Evolutionary conservation across 2,329 filamentous ascomycete species (phyloP).

Genomic region (Aspergillus felis): DNA sequence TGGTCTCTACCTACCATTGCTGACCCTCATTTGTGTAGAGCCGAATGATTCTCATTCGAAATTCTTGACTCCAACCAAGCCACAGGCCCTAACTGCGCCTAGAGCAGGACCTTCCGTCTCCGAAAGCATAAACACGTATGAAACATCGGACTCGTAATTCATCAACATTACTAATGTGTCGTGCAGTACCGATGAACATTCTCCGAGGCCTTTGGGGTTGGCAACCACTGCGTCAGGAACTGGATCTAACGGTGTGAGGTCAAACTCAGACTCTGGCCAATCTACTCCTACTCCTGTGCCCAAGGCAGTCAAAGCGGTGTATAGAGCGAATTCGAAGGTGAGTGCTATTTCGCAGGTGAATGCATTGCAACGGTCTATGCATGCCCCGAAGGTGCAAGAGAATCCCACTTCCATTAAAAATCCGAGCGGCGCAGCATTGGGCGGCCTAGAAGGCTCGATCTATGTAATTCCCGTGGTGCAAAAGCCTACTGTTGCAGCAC

Average conservation of each 20-base stretch:
- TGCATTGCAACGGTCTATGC: slow-evolving; percentile 5
- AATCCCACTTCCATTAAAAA: background rate
- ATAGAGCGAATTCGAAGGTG: background rate
- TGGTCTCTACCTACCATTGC: background rate
- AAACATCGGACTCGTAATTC: background rate
- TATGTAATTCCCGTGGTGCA: slow-evolving; percentile 3
- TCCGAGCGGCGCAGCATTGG: background rate
- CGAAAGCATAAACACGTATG: background rate
- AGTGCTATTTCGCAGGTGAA: background rate
- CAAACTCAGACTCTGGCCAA: background rate
- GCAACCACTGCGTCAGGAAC: background rate
- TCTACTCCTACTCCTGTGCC: background rate
- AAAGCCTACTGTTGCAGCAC: slow-evolving; percentile 1
- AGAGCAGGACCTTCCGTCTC: background rate
- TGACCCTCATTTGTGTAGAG: background rate
- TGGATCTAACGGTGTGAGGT: background rate
- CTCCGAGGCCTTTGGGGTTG: background rate
- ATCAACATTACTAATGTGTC: background rate
- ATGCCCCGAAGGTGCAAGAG: slow-evolving; percentile 6
- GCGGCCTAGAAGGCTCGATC: slow-evolving; percentile 9
- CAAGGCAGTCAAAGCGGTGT: background rate
- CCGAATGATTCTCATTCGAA: background rate
- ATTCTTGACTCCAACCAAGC: background rate
- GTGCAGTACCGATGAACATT: background rate
- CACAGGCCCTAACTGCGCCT: background rate